These are phyloP conservation scores for Myxozyma neotropica DNA, from an alignment of 805 yeast species.

Conservation along the genomic window DNA sequence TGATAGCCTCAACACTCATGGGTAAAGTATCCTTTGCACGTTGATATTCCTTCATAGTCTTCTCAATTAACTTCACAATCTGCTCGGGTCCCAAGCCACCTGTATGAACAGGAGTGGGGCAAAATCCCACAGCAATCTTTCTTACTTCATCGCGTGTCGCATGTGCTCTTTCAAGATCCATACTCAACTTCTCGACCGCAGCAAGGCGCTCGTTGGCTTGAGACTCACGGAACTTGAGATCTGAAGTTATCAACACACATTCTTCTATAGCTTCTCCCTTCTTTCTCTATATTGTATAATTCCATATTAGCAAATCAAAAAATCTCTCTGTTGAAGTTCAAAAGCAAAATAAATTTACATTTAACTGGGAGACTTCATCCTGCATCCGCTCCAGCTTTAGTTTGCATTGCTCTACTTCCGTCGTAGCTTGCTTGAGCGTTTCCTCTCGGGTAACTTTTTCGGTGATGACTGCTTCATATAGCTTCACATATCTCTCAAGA, in stretches of 20 bases:
- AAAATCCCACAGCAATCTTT: constrained; percentile 1
- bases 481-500: not conserved
- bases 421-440: not conserved
- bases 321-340: not conserved
- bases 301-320: not conserved
- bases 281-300: not conserved
- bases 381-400: not conserved
- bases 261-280: not conserved
- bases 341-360: not conserved
- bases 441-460: constrained; percentile 18
- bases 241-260: not conserved
- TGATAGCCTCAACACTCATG: constrained; percentile 29
- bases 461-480: constrained; percentile 14
- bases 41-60: constrained; percentile 6
- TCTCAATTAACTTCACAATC: not conserved
- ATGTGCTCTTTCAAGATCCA: not conserved
- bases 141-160: constrained; percentile 1
- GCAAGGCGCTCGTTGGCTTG: constrained; percentile 4
- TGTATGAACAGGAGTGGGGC: not conserved
- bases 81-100: constrained; percentile 1
- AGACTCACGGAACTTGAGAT: constrained; percentile 6
- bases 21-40: constrained; percentile 16
- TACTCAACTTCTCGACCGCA: not conserved
- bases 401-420: not conserved
- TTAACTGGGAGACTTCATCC: constrained; percentile 1